Base-by-base conservation (phyloP, 2,329 filamentous ascomycete species). In the Sporothrix variecibatus region DNA sequence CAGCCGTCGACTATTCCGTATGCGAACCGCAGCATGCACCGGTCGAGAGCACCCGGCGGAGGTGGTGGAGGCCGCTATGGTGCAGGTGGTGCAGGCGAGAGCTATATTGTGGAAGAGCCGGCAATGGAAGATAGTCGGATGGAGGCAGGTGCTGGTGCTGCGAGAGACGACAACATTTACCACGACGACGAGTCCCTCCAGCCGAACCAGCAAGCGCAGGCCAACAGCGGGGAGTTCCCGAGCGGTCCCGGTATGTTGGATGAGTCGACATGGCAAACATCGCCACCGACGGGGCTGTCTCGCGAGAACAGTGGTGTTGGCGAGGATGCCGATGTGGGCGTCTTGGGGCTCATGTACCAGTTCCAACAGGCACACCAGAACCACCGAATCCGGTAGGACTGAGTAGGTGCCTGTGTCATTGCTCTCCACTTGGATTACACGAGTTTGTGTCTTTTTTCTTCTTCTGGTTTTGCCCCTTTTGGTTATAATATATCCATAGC, bases 191-290 rank as follows among this genome's bases (percentile, higher is more conserved):
- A 90, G 72, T 83, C 92, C 15, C 62, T 56, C n/a, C 74, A 23
- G 40, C 67, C 56, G 26, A 12, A 31, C 8, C 71, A 43, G 31
- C 58, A 58, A 26, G 51, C 70, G 8, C 75, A 74, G n/a, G n/a
- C 46, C 15, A 72, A 56, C 56, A 89, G 88, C 2, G 89, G 89
- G 40, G 78, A 88, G 76, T 89, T 89, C 79, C 86, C 87, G 60
- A 85, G 83, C 28, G 84, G 84, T 0, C 85, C 83, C 0, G 84
- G 81, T 0, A 85, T 88, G 78, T 31, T 77, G 34, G 92, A 84
- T 73, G 89, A 87, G 82, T 90, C 88, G 3, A 85, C 85, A 9
- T 90, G 88, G 88, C 87, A 90, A 79, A 88, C 86, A 20, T 87
- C 87, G 2, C 88, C 87, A 1, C 83, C 84, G 0, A 85, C 84